Percentiles rank a stretch among this genome's conserved stretches.
Evolutionary conservation across 306 rosid species (phyloP).

Genomic region (apple (Malus domestica)): ASM211411v1 NC_041791.1:4403001-4403500

Average conservation of each 20-base stretch:
- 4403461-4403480: not conserved
- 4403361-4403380: not conserved
- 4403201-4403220: not conserved
- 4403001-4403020: not conserved
- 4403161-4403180: not conserved
- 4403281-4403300: not conserved
- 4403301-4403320: not conserved
- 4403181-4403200: not conserved
- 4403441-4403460: not conserved
- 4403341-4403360: not conserved
- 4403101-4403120: not conserved
- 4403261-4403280: not conserved
- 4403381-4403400: not conserved
- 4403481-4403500: not conserved
- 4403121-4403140: not conserved
- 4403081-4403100: not conserved
- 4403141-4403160: not conserved
- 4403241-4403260: not conserved
- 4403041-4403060: not conserved
- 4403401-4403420: not conserved
- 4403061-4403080: not conserved
- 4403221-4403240: not conserved
- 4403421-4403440: not conserved
- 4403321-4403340: not conserved
- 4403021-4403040: not conserved